These are phyloP conservation scores for Fallopia convolvulus DNA, from an alignment of 148 eudicot species.

Conservation along the genomic window DNA sequence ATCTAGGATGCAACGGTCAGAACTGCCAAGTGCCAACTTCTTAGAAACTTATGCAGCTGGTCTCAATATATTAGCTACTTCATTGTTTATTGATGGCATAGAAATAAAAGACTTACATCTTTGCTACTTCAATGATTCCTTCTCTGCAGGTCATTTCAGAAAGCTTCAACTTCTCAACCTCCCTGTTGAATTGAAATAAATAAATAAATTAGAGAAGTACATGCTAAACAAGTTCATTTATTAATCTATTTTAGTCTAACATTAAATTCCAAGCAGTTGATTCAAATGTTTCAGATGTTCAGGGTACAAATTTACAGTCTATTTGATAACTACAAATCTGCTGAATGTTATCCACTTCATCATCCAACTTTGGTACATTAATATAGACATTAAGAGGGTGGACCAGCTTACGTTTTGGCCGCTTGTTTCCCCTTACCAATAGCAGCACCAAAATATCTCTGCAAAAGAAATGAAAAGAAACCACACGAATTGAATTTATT, in stretches of 20 bases:
- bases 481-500: not conserved
- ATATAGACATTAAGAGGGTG: not conserved
- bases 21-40: not conserved
- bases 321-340: not conserved
- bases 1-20: not conserved
- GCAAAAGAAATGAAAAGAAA: slow-evolving; percentile 10
- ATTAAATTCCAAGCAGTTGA: not conserved
- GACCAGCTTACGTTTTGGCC: slow-evolving; percentile 80
- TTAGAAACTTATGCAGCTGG: too few relatives aligned
- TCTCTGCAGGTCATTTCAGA: slow-evolving; percentile 95
- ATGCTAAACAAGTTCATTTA: not conserved
- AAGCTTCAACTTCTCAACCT: slow-evolving; percentile 70
- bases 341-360: not conserved
- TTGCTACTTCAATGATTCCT: slow-evolving; percentile 88
- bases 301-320: not conserved
- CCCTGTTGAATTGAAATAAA: slow-evolving; percentile 3
- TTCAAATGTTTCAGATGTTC: not conserved
- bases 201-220: not conserved
- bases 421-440: slow-evolving; percentile 99
- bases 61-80: too few relatives aligned
- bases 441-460: slow-evolving; percentile 97
- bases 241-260: not conserved
- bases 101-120: slow-evolving; percentile 58
- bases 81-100: not conserved
- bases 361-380: not conserved